These are phyloP conservation scores for Boletus insuetus DNA, from an alignment of 768 basidiomycete genomes.

Conservation along the genomic window DNA sequence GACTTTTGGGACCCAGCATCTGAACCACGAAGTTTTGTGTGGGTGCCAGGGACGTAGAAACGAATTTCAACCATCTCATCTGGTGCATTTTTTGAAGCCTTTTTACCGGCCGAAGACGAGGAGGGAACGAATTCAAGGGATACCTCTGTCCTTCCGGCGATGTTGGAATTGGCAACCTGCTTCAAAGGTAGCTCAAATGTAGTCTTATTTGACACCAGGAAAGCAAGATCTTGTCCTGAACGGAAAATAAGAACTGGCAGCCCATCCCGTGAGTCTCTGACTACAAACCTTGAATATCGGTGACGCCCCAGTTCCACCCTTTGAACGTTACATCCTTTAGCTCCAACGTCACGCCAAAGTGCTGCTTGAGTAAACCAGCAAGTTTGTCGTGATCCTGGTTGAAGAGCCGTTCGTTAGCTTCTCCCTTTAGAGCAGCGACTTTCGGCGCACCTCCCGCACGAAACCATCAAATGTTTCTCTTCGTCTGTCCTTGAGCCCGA, in stretches of 20 bases:
- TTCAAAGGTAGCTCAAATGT: conserved; percentile 87
- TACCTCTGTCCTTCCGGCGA: conserved; percentile 96
- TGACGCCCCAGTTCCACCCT: conserved; percentile 98
- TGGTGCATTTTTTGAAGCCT: conserved; percentile 39
- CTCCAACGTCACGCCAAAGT: conserved; percentile 85
- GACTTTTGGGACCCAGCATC: conserved; percentile 75
- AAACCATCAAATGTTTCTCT: conserved; percentile 94
- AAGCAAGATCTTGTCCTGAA: conserved; percentile 86
- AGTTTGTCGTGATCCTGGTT: conserved; percentile 86
- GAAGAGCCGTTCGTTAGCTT: neutral
- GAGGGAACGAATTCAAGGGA: conserved; percentile 85
- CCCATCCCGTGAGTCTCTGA: neutral
- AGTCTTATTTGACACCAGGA: conserved; percentile 82
- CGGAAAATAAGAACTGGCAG: neutral
- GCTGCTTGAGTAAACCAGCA: conserved; percentile 75
- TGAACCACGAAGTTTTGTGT: conserved; percentile 58
- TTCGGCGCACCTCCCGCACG: conserved; percentile 64
- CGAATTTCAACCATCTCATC: conserved; percentile 97
- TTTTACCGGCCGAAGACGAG: conserved; percentile 43
- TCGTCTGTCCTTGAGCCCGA: conserved; percentile 75
- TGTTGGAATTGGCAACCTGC: conserved; percentile 94
- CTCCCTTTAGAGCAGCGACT: neutral
- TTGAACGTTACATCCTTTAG: conserved; percentile 83
- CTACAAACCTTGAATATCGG: conserved; percentile 82
- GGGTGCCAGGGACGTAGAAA: conserved; percentile 88